Conservation (phyloP, 805 yeast genomes). For the Saccharomycopsis sp. region DNA sequence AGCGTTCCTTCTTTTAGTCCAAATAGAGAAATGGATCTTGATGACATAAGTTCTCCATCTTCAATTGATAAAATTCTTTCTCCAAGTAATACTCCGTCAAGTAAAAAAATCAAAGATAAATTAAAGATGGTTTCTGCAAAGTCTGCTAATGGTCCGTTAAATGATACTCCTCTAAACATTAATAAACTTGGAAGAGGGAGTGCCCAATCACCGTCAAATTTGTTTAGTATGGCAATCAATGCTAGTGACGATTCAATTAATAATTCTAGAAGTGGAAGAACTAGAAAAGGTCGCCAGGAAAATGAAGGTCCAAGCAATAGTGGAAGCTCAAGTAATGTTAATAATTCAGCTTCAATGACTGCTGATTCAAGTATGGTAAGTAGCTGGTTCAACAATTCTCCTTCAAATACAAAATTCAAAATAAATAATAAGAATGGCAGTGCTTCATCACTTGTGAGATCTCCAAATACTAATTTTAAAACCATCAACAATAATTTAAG, state of each 20-base stretch:
- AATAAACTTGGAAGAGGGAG: no score
- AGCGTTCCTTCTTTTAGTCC: neutral
- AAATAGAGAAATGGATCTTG: neutral
- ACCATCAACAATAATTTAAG: no score
- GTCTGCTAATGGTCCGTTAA: neutral
- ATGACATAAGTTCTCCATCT: slow-evolving; percentile 2
- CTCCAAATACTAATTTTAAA: neutral
- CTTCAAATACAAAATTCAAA: neutral
- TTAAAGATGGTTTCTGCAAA: slow-evolving; percentile 1
- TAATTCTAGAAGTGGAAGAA: neutral
- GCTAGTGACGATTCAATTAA: slow-evolving; percentile 15
- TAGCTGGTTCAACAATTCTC: neutral
- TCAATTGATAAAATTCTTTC: slow-evolving; percentile 8
- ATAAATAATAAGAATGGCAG: neutral
- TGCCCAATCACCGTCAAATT: no score
- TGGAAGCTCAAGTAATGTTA: no score
- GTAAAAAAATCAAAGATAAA: slow-evolving; percentile 6
- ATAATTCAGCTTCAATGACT: no score
- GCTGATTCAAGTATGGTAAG: neutral
- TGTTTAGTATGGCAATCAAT: slow-evolving; percentile 9
- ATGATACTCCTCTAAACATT: slow-evolving; percentile 1
- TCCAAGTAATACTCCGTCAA: slow-evolving; percentile 1
- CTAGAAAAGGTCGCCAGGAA: neutral
- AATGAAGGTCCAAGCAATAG: no score
- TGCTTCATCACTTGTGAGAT: neutral